Conservation (phyloP, 306 rosid species). For the Begonia peltatifolia region DNA sequence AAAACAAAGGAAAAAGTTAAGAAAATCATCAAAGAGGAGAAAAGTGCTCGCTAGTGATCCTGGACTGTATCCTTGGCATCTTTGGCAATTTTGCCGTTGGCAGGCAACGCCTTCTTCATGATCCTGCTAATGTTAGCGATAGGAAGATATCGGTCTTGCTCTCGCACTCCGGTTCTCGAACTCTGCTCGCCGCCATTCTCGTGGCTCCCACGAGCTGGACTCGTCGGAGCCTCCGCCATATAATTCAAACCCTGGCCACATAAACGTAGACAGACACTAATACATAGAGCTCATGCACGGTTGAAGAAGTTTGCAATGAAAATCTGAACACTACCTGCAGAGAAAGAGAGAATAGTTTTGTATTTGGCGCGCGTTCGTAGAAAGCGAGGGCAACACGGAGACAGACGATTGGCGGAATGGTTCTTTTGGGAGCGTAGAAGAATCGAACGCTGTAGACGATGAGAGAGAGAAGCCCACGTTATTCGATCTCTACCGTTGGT, state of each 20-base stretch:
- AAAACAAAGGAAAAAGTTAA: not conserved
- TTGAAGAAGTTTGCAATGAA: not conserved
- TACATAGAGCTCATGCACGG: not conserved
- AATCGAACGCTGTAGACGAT: constrained; percentile 40
- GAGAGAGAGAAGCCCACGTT: constrained; percentile 5
- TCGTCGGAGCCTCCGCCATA: constrained; percentile 71
- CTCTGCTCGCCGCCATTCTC: constrained; percentile 90
- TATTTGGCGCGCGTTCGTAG: constrained; percentile 28
- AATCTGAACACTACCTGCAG: constrained; percentile 1
- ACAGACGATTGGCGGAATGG: constrained; percentile 8
- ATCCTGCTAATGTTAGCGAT: constrained; percentile 89
- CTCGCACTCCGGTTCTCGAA: constrained; percentile 38
- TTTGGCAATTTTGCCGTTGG: constrained; percentile 82
- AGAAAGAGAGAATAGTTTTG: constrained; percentile 8
- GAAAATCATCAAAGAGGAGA: not conserved
- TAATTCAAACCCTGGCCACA: constrained; percentile 12
- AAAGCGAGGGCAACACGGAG: constrained; percentile 5
- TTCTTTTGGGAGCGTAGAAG: not conserved
- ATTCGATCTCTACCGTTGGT: constrained; percentile 18
- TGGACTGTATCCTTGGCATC: constrained; percentile 85
- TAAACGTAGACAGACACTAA: not conserved
- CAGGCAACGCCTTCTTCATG: constrained; percentile 81
- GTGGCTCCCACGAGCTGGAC: constrained; percentile 54
- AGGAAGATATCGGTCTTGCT: constrained; percentile 72
- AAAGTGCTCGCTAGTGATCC: constrained; percentile 80